Percentiles rank a stretch among this genome's conserved stretches.
These are phyloP conservation scores for Crataegus laevigata DNA, from an alignment of 306 rosid genomes.

Conservation along the genomic window DNA sequence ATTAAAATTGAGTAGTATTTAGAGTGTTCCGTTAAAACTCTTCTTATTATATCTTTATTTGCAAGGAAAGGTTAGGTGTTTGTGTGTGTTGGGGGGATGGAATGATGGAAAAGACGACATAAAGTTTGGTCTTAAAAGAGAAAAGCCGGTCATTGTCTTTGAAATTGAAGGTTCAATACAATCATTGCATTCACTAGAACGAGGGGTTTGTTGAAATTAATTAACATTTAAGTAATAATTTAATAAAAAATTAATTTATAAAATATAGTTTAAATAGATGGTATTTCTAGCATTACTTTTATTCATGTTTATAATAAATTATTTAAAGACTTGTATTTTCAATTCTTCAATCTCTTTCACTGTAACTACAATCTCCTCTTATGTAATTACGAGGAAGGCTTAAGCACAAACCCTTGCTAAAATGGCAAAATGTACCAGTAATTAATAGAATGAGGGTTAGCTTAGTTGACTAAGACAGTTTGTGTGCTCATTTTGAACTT, in stretches of 20 bases:
- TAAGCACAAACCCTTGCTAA: neutral
- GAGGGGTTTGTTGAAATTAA: neutral
- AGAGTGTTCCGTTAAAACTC: too few species aligned
- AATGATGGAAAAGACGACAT: neutral
- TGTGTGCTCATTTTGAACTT: too few species aligned
- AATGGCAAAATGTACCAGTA: too few species aligned
- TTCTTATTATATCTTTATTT: neutral
- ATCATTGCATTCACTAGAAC: neutral
- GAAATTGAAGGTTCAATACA: neutral
- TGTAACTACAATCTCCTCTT: too few species aligned
- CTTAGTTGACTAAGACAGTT: too few species aligned
- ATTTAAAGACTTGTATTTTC: neutral
- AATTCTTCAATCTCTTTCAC: neutral
- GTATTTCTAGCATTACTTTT: too few species aligned
- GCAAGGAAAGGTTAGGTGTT: neutral
- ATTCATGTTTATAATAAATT: neutral
- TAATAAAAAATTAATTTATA: too few species aligned
- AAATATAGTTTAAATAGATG: too few species aligned
- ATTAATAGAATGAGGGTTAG: too few species aligned
- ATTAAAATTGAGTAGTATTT: too few species aligned
- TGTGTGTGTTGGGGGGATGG: neutral
- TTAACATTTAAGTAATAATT: too few species aligned
- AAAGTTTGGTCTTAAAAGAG: neutral
- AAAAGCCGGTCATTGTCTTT: neutral
- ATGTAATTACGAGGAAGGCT: too few species aligned